Base-by-base conservation (phyloP, 2,329 filamentous ascomycete genomes). In the Sporothrix globosa region DNA sequence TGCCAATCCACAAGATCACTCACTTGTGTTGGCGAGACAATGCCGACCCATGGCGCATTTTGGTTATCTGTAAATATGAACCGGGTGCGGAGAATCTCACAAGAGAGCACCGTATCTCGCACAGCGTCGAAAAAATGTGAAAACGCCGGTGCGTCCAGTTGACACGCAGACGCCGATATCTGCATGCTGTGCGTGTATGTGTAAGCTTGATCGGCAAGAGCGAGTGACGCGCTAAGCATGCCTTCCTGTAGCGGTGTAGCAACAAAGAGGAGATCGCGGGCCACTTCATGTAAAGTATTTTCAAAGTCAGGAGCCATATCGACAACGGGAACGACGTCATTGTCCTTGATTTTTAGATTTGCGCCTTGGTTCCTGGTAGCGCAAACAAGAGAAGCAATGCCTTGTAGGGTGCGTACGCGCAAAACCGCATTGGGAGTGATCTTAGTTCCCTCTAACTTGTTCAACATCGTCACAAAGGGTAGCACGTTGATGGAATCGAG, bases 221-320 rank as follows among this genome's bases (percentile, higher is more conserved):
- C 74, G 44, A 74, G 39, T 21, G 75, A 74, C 10, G 73, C 73
- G 52, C 74, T 75, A 27, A 76, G 74, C 75, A 76, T 76, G 46
- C 74, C 74, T 68, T 75, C 73, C 56, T 76, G 75, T 2, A 76
- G 74, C 4, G 75, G 75, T 19, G 75, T 76, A 17, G 75, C 74
- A 9, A 76, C 61, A 44, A 76, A 76, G 6, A 76, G 24, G 17
- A 76, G 69, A 41, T 74, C 73, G 6, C 63, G 60, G 4, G 75
- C 73, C 0, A 75, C 69, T 4, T 67, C 66, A n/a, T 48, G 24
- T 34, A 76, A 58, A 11, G 52, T 73, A 50, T 72, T 41, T 10
- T 73, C 71, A 34, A 75, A 74, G 17, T 48, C 13, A 2, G 56
- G 52, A 27, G 21, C 6, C 2, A 2, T 14, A 5, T 34, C 27